phyloP scores from a whole-genome alignment of 345 rosid genomes.

The Gossypium stocksii region DNA sequence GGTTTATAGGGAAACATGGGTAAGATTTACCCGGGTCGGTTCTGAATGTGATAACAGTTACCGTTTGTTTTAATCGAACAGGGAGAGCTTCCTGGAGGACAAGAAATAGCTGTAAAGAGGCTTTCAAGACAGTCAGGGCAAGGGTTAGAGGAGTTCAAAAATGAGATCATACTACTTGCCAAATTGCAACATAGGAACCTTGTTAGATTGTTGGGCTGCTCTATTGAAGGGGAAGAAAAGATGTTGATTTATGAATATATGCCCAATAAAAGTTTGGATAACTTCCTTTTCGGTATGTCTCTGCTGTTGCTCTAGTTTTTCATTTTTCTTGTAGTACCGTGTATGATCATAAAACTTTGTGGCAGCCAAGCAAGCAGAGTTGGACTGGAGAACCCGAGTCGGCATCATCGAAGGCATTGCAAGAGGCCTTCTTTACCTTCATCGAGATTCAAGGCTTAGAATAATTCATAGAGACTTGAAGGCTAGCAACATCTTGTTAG shows the following conservation, averaged over 20 bases:
- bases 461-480: slow-evolving; percentile 71
- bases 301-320: background rate
- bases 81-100: slow-evolving; percentile 65
- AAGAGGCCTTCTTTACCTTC: slow-evolving; percentile 68
- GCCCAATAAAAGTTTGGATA: slow-evolving; percentile 70
- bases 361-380: slow-evolving; percentile 37
- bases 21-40: background rate
- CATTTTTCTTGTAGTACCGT: background rate
- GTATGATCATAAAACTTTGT: background rate
- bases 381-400: slow-evolving; percentile 55
- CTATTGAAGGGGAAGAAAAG: slow-evolving; percentile 59
- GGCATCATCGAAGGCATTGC: slow-evolving; percentile 66
- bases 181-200: slow-evolving; percentile 69
- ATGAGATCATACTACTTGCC: slow-evolving; percentile 49
- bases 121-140: slow-evolving; percentile 51
- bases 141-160: slow-evolving; percentile 62
- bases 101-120: slow-evolving; percentile 64
- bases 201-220: slow-evolving; percentile 60
- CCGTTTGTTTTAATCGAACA: slow-evolving; percentile 12
- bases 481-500: slow-evolving; percentile 64
- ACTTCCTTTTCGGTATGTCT: slow-evolving; percentile 53
- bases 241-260: slow-evolving; percentile 62
- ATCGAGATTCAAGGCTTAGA: slow-evolving; percentile 62
- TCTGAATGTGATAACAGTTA: slow-evolving; percentile 15
- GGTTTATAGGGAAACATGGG: background rate